A percentile compares a stretch with the other conserved stretches of the same genome.
These are phyloP conservation scores for Fraxinus dipetala DNA, from an alignment of 305 asterid species.

Conservation along the genomic window DNA sequence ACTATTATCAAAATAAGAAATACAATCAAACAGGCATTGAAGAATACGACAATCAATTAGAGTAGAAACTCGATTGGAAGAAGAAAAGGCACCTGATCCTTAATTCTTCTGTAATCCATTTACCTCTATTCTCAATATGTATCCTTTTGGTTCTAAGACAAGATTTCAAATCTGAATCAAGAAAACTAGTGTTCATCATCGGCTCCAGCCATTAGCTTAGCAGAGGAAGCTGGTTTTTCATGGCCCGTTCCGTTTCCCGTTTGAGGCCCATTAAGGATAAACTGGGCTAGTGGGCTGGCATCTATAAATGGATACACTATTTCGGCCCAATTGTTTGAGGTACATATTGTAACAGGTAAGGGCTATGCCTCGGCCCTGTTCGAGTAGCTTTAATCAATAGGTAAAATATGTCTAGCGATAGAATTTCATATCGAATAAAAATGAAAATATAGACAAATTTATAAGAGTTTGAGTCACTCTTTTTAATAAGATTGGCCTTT, in stretches of 20 bases:
- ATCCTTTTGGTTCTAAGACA: not conserved
- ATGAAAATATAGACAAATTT: too few species aligned
- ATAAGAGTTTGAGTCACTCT: too few species aligned
- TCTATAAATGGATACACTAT: not conserved
- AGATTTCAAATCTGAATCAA: not conserved
- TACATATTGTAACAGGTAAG: not conserved
- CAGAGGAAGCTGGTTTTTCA: not conserved
- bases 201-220: not conserved
- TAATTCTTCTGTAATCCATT: conserved; percentile 77
- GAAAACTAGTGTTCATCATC: not conserved
- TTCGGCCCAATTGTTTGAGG: not conserved
- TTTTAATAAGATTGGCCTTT: too few species aligned
- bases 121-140: not conserved
- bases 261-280: not conserved
- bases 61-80: not conserved
- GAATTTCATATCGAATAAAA: too few species aligned
- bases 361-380: not conserved
- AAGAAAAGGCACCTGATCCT: conserved; percentile 53
- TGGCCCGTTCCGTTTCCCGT: not conserved
- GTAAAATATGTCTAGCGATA: too few species aligned
- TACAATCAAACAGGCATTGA: not conserved
- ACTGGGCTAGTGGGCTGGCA: not conserved
- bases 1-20: not conserved
- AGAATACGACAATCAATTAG: conserved; percentile 3
- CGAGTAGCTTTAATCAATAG: not conserved